Percentiles rank a stretch among this genome's conserved stretches.
These are phyloP conservation scores for Phytophthora ramorum DNA, from an alignment of 352 stramenopile species.

Conservation along the genomic window DNA sequence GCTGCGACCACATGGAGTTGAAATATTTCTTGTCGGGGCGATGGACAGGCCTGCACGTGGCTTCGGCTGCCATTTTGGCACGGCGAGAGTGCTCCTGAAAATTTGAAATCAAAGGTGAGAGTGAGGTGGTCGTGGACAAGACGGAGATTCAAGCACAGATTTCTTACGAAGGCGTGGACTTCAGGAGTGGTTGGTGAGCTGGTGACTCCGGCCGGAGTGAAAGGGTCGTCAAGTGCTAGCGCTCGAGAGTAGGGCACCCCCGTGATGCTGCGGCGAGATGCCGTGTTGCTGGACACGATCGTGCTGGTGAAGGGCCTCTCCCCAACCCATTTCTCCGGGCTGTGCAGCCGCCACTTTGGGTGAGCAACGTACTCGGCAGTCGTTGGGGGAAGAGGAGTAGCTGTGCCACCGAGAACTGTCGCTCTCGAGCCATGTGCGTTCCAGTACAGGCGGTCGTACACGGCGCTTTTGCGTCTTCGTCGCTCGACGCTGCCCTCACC, in stretches of 20 bases:
- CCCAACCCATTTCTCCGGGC: constrained; percentile 59
- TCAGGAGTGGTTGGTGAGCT: constrained; percentile 23
- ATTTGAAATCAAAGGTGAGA: not conserved
- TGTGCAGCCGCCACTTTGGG: constrained; percentile 62
- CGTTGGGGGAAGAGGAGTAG: constrained; percentile 36
- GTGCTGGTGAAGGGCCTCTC: constrained; percentile 61
- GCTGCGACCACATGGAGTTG: constrained; percentile 64
- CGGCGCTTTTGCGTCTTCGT: constrained; percentile 22
- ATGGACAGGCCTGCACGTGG: constrained; percentile 41
- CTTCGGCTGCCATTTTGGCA: constrained; percentile 49
- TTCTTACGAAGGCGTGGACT: constrained; percentile 30
- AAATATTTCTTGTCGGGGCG: constrained; percentile 61
- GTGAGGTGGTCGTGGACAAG: not conserved
- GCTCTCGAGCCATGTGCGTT: constrained; percentile 27
- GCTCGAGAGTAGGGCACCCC: constrained; percentile 42
- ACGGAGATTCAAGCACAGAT: not conserved
- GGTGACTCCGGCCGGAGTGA: constrained; percentile 30
- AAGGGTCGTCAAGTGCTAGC: constrained; percentile 55
- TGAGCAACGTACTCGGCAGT: constrained; percentile 66
- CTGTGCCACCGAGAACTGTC: constrained; percentile 26
- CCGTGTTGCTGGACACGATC: constrained; percentile 51
- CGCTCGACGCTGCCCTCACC: constrained; percentile 20
- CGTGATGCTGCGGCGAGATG: constrained; percentile 55
- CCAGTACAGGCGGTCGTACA: constrained; percentile 41
- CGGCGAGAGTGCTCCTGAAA: constrained; percentile 54